phyloP scores from a whole-genome alignment of 768 basidiomycete species.

The Myochromella boudieri region DNA sequence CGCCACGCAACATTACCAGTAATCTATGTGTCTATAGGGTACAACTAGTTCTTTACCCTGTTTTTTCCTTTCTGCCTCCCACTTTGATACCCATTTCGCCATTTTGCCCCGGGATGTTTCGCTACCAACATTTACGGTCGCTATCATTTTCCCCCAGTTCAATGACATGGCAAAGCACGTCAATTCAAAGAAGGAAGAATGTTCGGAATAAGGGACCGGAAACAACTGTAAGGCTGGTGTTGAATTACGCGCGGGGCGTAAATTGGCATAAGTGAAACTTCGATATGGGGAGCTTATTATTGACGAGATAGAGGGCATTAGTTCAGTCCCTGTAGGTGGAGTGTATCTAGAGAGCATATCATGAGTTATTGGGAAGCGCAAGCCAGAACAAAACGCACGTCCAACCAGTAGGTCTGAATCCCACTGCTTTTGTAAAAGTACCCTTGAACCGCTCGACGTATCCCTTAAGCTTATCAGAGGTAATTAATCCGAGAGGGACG shows the following conservation, averaged over 20 bases:
- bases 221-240: slow-evolving; percentile 69
- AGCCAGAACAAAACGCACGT: slow-evolving; percentile 54
- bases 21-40: slow-evolving; percentile 43
- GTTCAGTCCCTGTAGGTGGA: slow-evolving; percentile 62
- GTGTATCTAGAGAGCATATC: slow-evolving; percentile 50
- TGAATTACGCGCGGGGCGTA: slow-evolving; percentile 71
- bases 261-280: slow-evolving; percentile 67
- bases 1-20: slow-evolving; percentile 37
- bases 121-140: slow-evolving; percentile 89
- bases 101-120: slow-evolving; percentile 79
- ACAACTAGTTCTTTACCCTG: slow-evolving; percentile 36
- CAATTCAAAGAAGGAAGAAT: slow-evolving; percentile 93
- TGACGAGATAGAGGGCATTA: slow-evolving; percentile 60
- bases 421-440: slow-evolving; percentile 69
- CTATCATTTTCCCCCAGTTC: slow-evolving; percentile 86
- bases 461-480: slow-evolving; percentile 70
- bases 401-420: slow-evolving; percentile 96
- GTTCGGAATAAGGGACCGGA: slow-evolving; percentile 92
- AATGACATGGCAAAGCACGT: slow-evolving; percentile 93
- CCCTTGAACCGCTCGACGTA: slow-evolving; percentile 79
- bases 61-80: slow-evolving; percentile 81
- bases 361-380: neutral
- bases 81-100: slow-evolving; percentile 84
- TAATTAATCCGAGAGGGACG: slow-evolving; percentile 74
- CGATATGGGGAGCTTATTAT: slow-evolving; percentile 68